Base-by-base conservation (phyloP, 306 rosid genomes). In the Vigna trinervia region DNA sequence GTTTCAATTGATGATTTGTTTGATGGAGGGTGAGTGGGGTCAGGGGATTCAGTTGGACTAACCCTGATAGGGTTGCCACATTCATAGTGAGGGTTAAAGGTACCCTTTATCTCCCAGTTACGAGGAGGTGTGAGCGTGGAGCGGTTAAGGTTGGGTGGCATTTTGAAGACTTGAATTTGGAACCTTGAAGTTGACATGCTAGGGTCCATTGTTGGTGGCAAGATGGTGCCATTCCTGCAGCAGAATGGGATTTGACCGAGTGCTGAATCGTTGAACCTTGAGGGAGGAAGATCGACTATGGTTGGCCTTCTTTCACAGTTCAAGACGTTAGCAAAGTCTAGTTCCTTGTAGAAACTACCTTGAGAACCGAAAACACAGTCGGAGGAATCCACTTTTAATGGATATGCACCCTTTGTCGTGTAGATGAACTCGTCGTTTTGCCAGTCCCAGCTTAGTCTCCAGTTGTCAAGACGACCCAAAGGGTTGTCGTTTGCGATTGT, bases 401-500 rank as follows among this genome's bases (percentile, higher is more conserved):
- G 93, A 81, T 89, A 86, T 14, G 99, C 97, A 22, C 99, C 99
- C 13, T 84, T 95, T 90, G 88, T 92, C 17, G 90, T 14, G 69
- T 14, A 63, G 39, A 95, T 95, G 53, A 95, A 95, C 59, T 95
- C 99, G 36, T 78, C 78, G 45, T 38, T 79, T 72, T 77, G 86
- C 99, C 99, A 95, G 19, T 90, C 85, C 97, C 97, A 95, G 78
- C 84, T 89, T 59, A 95, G 65, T 75, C 75, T 81, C 99, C 99
- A 95, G 71, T 86, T 76, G 78, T 95, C 97, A 78, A 95, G 96
- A 83, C 97, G 97, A 8, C 97, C 99, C 6, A 95, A 90, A 8
- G 93, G 65, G 79, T 92, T 90, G 58, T 92, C 88, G 85, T 90
- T 95, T 28, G 87, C 23, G 4, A 95, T 88, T 11, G 93, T 89